These are phyloP conservation scores for Paracoccidioides lutzii DNA, from an alignment of 2,329 filamentous ascomycete genomes.

Conservation along the genomic window DNA sequence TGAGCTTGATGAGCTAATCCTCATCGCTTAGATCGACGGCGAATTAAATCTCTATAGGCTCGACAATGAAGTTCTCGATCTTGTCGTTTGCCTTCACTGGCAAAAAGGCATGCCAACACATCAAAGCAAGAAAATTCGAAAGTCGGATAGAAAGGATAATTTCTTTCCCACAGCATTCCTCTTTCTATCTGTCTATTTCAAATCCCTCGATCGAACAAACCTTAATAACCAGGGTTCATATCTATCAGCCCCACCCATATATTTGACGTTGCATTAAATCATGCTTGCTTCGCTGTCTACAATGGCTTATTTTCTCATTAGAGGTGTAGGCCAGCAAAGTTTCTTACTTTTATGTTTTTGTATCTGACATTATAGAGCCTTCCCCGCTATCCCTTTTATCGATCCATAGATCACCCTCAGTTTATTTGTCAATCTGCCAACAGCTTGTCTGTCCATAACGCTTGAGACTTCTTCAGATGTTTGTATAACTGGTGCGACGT, in stretches of 20 bases:
- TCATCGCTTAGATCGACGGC: slow-evolving; percentile 25
- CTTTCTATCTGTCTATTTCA: slow-evolving; percentile 4
- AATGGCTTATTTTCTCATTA: slow-evolving; percentile 8
- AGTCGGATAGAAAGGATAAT: slow-evolving; percentile 5
- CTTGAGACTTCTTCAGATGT: slow-evolving; percentile 1
- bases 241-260: slow-evolving; percentile 21
- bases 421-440: slow-evolving; percentile 11
- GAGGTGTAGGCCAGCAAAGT: background rate
- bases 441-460: background rate
- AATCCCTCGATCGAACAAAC: slow-evolving; percentile 5
- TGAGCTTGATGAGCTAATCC: slow-evolving; percentile 16
- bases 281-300: slow-evolving; percentile 13
- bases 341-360: slow-evolving; percentile 1
- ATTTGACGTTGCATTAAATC: slow-evolving; percentile 19
- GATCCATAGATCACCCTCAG: slow-evolving; percentile 4
- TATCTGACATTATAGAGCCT: slow-evolving; percentile 1
- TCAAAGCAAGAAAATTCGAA: slow-evolving; percentile 33
- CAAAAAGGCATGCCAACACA: slow-evolving; percentile 79
- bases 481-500: slow-evolving; percentile 12
- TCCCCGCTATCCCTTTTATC: slow-evolving; percentile 6
- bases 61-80: slow-evolving; percentile 41
- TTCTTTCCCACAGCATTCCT: slow-evolving; percentile 1
- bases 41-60: slow-evolving; percentile 29
- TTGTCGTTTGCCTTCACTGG: slow-evolving; percentile 56
- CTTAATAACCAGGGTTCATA: slow-evolving; percentile 8